phyloP scores from a whole-genome alignment of 2,329 filamentous ascomycete species.

The Emericellopsis atlantica region DNA sequence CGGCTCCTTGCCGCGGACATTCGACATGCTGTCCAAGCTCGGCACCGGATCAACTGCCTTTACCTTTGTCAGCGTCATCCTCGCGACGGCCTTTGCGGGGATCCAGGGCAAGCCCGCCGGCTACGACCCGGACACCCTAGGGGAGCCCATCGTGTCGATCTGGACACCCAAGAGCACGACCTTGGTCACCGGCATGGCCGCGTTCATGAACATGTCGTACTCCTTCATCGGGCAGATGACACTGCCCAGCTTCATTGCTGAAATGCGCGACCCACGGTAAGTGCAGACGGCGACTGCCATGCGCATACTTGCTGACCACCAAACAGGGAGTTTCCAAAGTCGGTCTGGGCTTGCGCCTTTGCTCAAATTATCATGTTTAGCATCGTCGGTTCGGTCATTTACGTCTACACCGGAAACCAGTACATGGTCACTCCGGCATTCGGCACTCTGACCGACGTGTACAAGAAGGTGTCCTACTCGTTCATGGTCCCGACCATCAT shows the following conservation, averaged over 20 bases:
- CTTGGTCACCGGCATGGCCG: conserved; percentile 72
- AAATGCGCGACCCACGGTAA: conserved; percentile 60
- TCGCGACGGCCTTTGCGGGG: conserved; percentile 72
- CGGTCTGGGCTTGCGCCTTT: conserved; percentile 81
- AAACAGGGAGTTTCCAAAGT: conserved; percentile 76
- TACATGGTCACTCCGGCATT: conserved; percentile 85
- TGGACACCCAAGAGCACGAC: conserved; percentile 59
- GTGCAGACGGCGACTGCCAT: conserved; percentile 1
- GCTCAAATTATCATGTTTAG: conserved; percentile 79
- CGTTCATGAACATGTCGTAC: conserved; percentile 91
- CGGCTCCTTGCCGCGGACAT: conserved; percentile 75
- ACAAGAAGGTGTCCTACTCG: conserved; percentile 80
- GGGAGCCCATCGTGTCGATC: conserved; percentile 55
- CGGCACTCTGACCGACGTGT: conserved; percentile 64
- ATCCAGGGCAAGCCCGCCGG: conserved; percentile 62
- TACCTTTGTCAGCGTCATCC: conserved; percentile 77
- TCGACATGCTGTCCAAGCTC: conserved; percentile 65
- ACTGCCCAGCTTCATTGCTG: conserved; percentile 85
- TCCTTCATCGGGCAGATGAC: conserved; percentile 96
- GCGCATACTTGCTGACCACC: neutral
- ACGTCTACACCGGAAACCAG: conserved; percentile 78
- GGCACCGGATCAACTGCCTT: conserved; percentile 73
- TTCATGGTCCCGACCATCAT: conserved; percentile 95
- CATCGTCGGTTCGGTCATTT: conserved; percentile 68
- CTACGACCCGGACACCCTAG: conserved; percentile 39